phyloP scores from a whole-genome alignment of 768 basidiomycete species.

The Leccinum subtestaceum region DNA sequence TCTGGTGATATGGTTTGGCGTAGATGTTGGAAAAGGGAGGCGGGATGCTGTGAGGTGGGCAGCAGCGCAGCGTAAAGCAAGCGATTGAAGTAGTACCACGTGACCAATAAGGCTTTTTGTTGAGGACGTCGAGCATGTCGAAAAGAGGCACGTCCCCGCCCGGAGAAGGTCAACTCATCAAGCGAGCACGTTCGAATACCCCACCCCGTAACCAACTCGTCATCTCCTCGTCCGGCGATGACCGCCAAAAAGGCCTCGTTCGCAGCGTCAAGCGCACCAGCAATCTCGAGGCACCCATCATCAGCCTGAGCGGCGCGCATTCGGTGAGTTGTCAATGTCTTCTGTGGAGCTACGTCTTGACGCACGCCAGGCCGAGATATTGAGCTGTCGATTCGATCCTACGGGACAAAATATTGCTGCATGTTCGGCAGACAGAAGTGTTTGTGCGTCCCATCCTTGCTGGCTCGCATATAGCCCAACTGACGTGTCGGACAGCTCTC shows the following conservation, averaged over 20 bases:
- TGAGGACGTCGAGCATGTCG: constrained; percentile 48
- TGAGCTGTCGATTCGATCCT: constrained; percentile 92
- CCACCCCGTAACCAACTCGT: constrained; percentile 64
- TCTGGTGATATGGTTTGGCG: constrained; percentile 73
- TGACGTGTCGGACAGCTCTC: constrained; percentile 47
- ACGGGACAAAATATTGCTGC: constrained; percentile 93
- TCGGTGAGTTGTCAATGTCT: constrained; percentile 49
- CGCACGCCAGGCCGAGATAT: constrained; percentile 68
- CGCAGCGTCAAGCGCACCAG: constrained; percentile 90
- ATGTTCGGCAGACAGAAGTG: constrained; percentile 83
- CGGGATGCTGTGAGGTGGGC: constrained; percentile 62
- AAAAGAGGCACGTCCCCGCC: constrained; percentile 67
- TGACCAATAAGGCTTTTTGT: background rate
- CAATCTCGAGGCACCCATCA: constrained; percentile 89
- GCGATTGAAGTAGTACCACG: background rate
- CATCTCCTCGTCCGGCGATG: constrained; percentile 73
- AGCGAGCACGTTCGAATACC: constrained; percentile 51
- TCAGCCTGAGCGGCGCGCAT: constrained; percentile 86
- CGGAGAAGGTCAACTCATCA: constrained; percentile 51
- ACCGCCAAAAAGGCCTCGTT: constrained; percentile 74
- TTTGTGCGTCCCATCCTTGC: constrained; percentile 58
- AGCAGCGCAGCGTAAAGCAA: constrained; percentile 19
- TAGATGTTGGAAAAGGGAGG: constrained; percentile 62
- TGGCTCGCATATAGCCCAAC: background rate
- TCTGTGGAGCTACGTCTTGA: background rate